Evolutionary conservation across 495 filamentous ascomycete genomes (phyloP), one percentile per base, ranked within the genome.

Genomic region (Sphaerosporella brunnea): DNA sequence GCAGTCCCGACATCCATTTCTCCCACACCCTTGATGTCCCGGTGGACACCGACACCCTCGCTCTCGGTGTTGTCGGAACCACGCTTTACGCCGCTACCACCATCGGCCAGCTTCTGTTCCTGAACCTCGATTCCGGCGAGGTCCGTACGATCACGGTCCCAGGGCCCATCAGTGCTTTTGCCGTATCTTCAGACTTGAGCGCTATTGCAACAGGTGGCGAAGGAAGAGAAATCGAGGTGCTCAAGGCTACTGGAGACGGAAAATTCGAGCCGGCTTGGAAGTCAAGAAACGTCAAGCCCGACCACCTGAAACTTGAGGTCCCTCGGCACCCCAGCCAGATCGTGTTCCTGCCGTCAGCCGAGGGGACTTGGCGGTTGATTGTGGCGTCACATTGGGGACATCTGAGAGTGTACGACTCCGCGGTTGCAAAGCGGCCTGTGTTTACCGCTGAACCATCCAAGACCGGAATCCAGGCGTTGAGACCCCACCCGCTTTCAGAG

Each of bases 341-440:
- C 36, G 21, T 49, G 19, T 59, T 59, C 9, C 47, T 59, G 19
- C 47, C 51, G 11, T 45, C 51, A 7, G 16, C 25, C 5, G 19
- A 34, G 4, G 43, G 43, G 9, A 34, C 43, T 2, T 46, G 2
- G 15, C 25, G 43, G 9, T 20, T 46, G 4, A 3, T 46, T 13
- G 43, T 21, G 0, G 47, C 45, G 21, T 53, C 56, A 0, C 30
- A 58, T 18, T 42, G 58, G 32, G 58, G 55, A 1, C 54, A 58
- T 13, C 16, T 59, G 19, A 39, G 56, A 10, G 42, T 59, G n/a
- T 59, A 59, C 28, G 56, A 59, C 21, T 49, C 54, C 13, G 48
- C 54, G 10, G 40, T 58, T n/a, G 53, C 56, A 16, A 50, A 51
- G 20, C 55, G 56, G 2, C 56, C 56, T 2, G 47, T 59, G n/a